Conservation (phyloP, 768 basidiomycete species). For the Tubosaeta sp. region DNA sequence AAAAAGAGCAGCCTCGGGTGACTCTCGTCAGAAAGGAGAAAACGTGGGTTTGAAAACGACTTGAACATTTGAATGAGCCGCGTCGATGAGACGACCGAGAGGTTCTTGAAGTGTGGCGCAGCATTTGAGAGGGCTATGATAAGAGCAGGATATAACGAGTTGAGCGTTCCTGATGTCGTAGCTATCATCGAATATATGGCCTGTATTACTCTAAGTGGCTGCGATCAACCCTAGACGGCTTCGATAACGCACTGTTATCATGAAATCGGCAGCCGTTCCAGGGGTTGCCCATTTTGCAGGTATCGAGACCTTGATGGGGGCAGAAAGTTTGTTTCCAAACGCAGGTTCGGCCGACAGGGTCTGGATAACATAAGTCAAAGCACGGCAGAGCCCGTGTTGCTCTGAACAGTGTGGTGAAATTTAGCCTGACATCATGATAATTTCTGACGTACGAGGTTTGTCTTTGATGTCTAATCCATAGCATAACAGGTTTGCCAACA, state of each 20-base stretch:
- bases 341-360: constrained; percentile 79
- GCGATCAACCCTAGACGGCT: neutral
- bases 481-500: constrained; percentile 75
- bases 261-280: constrained; percentile 79
- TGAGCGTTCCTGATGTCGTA: constrained; percentile 77
- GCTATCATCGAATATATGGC: constrained; percentile 88
- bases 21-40: constrained; percentile 90
- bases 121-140: constrained; percentile 87
- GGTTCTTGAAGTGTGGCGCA: constrained; percentile 79
- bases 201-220: constrained; percentile 35
- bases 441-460: constrained; percentile 66
- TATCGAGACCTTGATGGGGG: constrained; percentile 58
- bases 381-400: constrained; percentile 86
- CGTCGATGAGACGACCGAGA: constrained; percentile 78
- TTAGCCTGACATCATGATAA: neutral
- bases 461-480: constrained; percentile 89
- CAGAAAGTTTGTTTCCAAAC: constrained; percentile 69
- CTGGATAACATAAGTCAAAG: constrained; percentile 88
- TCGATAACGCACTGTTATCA: constrained; percentile 67
- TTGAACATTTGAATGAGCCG: constrained; percentile 85
- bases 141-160: constrained; percentile 86
- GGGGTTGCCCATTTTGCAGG: constrained; percentile 73
- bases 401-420: constrained; percentile 43
- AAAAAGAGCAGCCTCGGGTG: constrained; percentile 92
- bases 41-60: constrained; percentile 86